Evolutionary conservation across 495 filamentous ascomycete genomes (phyloP).

Genomic region (Oidiodendron maius): DNA sequence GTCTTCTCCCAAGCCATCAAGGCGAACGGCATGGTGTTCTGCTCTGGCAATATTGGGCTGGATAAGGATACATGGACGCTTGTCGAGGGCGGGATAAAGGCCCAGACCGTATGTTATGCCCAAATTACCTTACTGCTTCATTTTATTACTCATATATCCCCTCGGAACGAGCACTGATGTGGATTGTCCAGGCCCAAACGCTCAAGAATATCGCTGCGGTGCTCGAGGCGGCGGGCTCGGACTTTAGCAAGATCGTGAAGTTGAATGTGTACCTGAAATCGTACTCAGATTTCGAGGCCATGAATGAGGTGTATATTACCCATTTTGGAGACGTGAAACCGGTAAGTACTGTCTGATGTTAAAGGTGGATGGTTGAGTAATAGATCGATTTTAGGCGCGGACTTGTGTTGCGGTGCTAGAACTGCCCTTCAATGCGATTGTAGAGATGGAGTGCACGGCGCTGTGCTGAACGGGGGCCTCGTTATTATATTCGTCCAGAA

Average conservation of each 20-base stretch:
- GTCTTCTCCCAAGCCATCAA: conserved; percentile 66
- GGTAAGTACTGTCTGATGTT: not conserved
- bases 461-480: too few relatives aligned
- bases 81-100: conserved; percentile 56
- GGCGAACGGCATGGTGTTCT: conserved; percentile 63
- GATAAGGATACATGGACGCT: conserved; percentile 57
- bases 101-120: conserved; percentile 27
- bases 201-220: conserved; percentile 56
- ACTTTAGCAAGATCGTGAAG: conserved; percentile 58
- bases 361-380: not conserved
- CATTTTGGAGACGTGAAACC: conserved; percentile 45
- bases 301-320: conserved; percentile 70
- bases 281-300: conserved; percentile 61
- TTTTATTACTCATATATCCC: not conserved
- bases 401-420: not conserved
- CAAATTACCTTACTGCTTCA: not conserved
- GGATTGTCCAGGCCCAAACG: conserved; percentile 22
- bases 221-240: conserved; percentile 55
- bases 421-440: not conserved
- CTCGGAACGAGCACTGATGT: not conserved
- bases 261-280: conserved; percentile 59
- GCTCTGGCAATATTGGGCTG: conserved; percentile 57
- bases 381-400: not conserved
- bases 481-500: too few relatives aligned
- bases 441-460: not conserved